phyloP scores from a whole-genome alignment of 768 basidiomycete genomes.

The Lactarius akahatsu region DNA sequence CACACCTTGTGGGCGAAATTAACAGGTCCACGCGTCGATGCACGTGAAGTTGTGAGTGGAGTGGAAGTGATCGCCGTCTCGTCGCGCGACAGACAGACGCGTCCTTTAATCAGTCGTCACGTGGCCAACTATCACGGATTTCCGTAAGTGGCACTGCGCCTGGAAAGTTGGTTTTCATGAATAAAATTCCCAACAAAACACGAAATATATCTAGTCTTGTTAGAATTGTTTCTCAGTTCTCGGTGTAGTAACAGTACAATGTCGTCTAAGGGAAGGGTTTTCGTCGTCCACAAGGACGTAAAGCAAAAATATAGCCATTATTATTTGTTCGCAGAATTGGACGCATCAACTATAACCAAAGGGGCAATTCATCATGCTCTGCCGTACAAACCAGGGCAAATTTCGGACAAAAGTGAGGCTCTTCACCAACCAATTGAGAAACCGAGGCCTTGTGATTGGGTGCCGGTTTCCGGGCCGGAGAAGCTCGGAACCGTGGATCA shows the following conservation, averaged over 20 bases:
- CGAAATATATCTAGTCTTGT: too few relatives aligned
- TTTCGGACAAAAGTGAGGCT: neutral
- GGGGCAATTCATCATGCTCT: too few relatives aligned
- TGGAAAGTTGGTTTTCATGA: too few relatives aligned
- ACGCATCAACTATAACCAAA: neutral
- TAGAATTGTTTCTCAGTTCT: too few relatives aligned
- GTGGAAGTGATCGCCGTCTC: neutral
- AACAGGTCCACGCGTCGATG: neutral
- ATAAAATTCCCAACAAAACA: too few relatives aligned
- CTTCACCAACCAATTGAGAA: neutral
- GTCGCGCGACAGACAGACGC: neutral
- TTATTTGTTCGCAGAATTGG: neutral
- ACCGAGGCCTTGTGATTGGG: constrained; percentile 17
- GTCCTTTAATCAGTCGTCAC: neutral
- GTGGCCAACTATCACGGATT: neutral
- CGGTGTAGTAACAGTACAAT: too few relatives aligned
- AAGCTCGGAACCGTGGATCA: constrained; percentile 6
- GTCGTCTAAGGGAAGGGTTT: too few relatives aligned
- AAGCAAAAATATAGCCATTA: neutral
- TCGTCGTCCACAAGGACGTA: too few relatives aligned
- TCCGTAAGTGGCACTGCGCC: too few relatives aligned
- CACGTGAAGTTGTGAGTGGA: neutral
- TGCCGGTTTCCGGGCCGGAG: constrained; percentile 21
- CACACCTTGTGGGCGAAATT: neutral
- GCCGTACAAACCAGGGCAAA: neutral